Evolutionary conservation across 371 early-diverging fungal genomes (phyloP).

Genomic region (Mortierella sp.): DNA sequence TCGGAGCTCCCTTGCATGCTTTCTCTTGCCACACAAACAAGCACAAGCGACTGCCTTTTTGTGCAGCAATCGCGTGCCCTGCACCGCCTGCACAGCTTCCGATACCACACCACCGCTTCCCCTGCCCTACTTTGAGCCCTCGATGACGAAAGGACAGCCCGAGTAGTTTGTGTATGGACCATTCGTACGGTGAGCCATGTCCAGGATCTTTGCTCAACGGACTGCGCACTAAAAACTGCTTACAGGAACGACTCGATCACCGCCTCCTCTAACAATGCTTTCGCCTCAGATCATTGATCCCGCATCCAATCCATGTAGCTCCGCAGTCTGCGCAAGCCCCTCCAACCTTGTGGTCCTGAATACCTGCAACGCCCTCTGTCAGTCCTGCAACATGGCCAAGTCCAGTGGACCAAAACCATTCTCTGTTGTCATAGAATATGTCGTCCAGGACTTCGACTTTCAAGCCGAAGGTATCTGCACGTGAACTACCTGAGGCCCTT

Average conservation of each 20-base stretch:
- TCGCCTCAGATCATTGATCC: neutral
- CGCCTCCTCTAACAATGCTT: neutral
- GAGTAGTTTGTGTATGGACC: too few species aligned
- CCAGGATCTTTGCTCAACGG: neutral
- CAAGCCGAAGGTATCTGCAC: neutral
- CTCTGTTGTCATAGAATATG: neutral
- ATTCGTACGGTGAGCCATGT: too few species aligned
- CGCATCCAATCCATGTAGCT: slow-evolving; percentile 6
- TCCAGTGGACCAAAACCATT: slow-evolving; percentile 11
- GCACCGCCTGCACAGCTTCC: too few species aligned
- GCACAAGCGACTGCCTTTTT: too few species aligned
- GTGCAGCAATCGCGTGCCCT: too few species aligned
- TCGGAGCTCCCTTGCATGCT: too few species aligned
- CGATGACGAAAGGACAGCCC: too few species aligned
- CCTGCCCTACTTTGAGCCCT: too few species aligned
- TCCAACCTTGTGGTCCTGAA: slow-evolving; percentile 8
- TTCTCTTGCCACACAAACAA: too few species aligned
- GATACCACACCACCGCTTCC: too few species aligned
- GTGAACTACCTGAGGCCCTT: neutral
- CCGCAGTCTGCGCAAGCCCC: slow-evolving; percentile 3
- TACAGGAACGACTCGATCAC: neutral
- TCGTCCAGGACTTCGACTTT: neutral
- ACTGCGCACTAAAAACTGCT: too few species aligned
- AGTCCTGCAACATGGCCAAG: slow-evolving; percentile 6
- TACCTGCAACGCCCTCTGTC: neutral